phyloP scores from a whole-genome alignment of 2,329 filamentous ascomycete genomes.

The Ceratocystis cubensis region DNA sequence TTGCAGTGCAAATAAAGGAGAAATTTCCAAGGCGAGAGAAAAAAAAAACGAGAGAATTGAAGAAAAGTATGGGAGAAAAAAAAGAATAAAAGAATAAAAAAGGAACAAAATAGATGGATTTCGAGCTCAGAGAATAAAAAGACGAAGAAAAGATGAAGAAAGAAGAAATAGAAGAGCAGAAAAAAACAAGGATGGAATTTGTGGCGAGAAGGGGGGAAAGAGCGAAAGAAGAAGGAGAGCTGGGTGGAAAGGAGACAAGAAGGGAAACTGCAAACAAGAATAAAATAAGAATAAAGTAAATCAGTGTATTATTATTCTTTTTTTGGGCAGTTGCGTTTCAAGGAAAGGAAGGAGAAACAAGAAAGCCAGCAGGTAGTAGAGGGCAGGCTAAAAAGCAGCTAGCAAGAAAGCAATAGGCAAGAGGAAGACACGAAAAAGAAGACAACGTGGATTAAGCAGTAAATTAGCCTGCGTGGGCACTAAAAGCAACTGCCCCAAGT shows the following conservation, averaged over 20 bases:
- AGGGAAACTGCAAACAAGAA: slow-evolving; percentile 6
- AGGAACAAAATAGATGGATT: not conserved
- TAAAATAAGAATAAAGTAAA: slow-evolving; percentile 3
- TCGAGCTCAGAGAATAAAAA: not conserved
- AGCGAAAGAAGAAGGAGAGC: slow-evolving; percentile 2
- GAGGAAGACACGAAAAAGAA: not conserved
- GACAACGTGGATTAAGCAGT: not conserved
- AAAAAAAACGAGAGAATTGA: slow-evolving; percentile 6
- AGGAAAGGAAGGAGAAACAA: slow-evolving; percentile 8
- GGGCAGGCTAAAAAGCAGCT: not conserved
- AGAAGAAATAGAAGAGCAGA: not conserved
- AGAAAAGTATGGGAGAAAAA: slow-evolving; percentile 7
- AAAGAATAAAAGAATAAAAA: slow-evolving; percentile 8
- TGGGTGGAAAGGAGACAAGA: not conserved
- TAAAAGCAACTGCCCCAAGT: not conserved
- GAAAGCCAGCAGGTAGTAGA: not conserved
- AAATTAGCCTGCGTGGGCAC: not conserved
- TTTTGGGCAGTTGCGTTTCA: not conserved
- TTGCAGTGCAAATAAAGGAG: not conserved
- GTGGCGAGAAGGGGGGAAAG: not conserved
- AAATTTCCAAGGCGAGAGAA: not conserved
- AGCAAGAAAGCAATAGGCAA: not conserved
- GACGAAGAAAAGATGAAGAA: not conserved
- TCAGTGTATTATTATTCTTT: not conserved
- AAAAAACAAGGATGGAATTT: slow-evolving; percentile 10